Evolutionary conservation across 2,329 filamentous ascomycete genomes (phyloP).

Genomic region (Neopestalotiopsis clavispora): DNA sequence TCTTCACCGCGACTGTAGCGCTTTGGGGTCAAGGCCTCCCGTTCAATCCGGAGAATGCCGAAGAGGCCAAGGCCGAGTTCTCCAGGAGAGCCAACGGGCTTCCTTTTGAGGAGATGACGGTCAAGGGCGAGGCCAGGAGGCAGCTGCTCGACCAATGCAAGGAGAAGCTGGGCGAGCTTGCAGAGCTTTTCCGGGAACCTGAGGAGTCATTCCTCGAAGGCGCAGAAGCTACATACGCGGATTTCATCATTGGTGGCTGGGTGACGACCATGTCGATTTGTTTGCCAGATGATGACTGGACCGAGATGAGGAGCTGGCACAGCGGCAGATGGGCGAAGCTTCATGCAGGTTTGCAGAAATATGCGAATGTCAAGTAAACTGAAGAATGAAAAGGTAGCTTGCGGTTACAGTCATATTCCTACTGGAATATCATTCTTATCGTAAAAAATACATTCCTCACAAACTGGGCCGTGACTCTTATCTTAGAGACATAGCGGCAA

Average conservation of each 20-base stretch:
- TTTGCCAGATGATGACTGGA: conserved; percentile 27
- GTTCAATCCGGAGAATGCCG: conserved; percentile 54
- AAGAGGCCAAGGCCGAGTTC: conserved; percentile 51
- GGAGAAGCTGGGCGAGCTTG: conserved; percentile 23
- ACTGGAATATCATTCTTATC: no score
- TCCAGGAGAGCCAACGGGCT: conserved; percentile 48
- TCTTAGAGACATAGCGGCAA: no score
- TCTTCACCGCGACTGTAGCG: conserved; percentile 51
- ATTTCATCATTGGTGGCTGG: conserved; percentile 34
- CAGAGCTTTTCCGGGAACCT: conserved; percentile 24
- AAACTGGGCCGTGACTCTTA: no score
- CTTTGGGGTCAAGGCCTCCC: conserved; percentile 50
- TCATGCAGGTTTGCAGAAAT: conserved; percentile 26
- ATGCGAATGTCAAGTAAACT: neutral
- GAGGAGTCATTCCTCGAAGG: conserved; percentile 31
- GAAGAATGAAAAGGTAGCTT: no score
- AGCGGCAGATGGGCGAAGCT: conserved; percentile 26
- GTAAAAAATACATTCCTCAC: no score
- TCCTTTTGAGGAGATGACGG: conserved; percentile 47
- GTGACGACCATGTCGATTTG: conserved; percentile 23
- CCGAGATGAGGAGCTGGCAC: conserved; percentile 30
- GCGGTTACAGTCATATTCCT: no score
- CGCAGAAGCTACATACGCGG: conserved; percentile 28
- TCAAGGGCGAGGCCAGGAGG: conserved; percentile 26
- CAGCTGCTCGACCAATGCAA: conserved; percentile 21